These are phyloP conservation scores for Raphanus sativus DNA, from an alignment of 345 rosid genomes.

Conservation along the genomic window DNA sequence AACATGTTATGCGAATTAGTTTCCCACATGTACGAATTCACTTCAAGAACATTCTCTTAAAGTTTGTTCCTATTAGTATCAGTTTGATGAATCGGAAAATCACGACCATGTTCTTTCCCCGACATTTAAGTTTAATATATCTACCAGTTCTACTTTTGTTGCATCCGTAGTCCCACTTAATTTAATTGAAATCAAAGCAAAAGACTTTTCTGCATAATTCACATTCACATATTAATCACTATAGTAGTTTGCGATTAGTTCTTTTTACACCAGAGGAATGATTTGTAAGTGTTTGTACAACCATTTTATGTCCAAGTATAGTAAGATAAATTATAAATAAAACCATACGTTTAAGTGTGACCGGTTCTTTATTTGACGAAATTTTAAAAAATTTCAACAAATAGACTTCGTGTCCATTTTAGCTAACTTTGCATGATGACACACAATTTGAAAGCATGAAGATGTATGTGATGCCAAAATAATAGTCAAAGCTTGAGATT, in stretches of 20 bases:
- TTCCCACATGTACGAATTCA: neutral
- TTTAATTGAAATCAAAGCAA: slow-evolving; percentile 22
- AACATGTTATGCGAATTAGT: neutral
- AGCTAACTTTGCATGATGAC: neutral
- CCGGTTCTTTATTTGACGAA: neutral
- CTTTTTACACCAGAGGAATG: neutral
- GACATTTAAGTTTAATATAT: slow-evolving; percentile 11
- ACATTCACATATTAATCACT: neutral
- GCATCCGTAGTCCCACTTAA: slow-evolving; percentile 20
- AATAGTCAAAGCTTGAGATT: slow-evolving; percentile 9
- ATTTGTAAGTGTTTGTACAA: neutral
- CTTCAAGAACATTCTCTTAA: neutral
- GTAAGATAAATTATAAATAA: neutral
- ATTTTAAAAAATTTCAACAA: neutral
- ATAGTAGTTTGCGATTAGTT: neutral
- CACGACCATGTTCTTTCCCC: slow-evolving; percentile 8
- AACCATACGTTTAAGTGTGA: neutral
- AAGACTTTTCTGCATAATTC: slow-evolving; percentile 1
- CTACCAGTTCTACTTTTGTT: slow-evolving; percentile 20
- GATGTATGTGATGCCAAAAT: neutral
- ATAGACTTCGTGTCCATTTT: neutral
- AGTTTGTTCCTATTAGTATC: neutral
- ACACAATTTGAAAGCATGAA: neutral
- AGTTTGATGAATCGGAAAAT: slow-evolving; percentile 11
- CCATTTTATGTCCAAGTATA: neutral